Percentiles rank a stretch among this genome's conserved stretches.
These are phyloP conservation scores for Lolium rigidum DNA, from an alignment of 176 grass and related monocot species.

Conservation along the genomic window DNA sequence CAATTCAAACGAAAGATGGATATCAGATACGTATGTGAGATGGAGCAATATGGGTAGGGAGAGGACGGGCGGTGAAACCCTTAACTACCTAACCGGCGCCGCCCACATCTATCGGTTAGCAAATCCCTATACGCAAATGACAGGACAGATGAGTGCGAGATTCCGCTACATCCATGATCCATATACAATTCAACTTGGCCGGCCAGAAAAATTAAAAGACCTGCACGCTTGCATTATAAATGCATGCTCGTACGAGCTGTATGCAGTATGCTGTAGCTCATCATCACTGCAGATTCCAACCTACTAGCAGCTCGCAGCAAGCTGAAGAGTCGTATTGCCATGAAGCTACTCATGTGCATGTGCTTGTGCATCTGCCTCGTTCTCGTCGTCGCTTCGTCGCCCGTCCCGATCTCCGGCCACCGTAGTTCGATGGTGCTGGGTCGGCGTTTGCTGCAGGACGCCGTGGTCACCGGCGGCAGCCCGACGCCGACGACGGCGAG, in stretches of 20 bases:
- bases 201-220: neutral
- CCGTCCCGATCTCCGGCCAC: neutral
- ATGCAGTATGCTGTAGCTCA: neutral
- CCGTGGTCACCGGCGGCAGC: neutral
- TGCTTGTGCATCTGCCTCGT: constrained; percentile 43
- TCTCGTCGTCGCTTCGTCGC: constrained; percentile 26
- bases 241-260: constrained; percentile 12
- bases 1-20: neutral
- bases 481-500: neutral
- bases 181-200: neutral
- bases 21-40: neutral
- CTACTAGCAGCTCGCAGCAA: neutral
- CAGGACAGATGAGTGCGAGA: neutral
- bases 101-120: neutral
- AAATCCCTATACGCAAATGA: neutral
- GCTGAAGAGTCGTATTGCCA: neutral
- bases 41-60: neutral
- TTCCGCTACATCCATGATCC: constrained; percentile 28
- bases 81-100: constrained; percentile 5
- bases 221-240: constrained; percentile 35
- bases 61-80: neutral
- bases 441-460: constrained; percentile 42
- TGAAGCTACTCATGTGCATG: constrained; percentile 47
- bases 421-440: neutral
- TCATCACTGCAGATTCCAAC: constrained; percentile 15